Evolutionary conservation across 164 flowering plant genomes (phyloP), one percentile per base, ranked within the genome.

Genomic region (Berberis thunbergii): DNA sequence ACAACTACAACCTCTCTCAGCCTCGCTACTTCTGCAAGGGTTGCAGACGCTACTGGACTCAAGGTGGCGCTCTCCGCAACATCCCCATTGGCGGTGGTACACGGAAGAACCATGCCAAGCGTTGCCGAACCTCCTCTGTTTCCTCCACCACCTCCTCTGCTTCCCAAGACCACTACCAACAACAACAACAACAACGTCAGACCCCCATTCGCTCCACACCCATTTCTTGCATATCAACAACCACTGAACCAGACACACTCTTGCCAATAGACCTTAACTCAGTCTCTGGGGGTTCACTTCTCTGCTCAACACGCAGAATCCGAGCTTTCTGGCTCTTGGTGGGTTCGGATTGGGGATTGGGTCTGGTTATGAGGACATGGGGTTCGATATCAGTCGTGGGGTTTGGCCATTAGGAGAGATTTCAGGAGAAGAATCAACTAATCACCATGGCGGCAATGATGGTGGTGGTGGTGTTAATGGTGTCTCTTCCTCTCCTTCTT

Each of bases 11-110:
- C 74, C 81, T 80, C 69, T 81, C 87, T 0, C 93, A 86, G 79
- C 92, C 92, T 2, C 86, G 92, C 39, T 86, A 86, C 73, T 86
- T 79, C 83, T 86, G 91, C 76, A 84, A 84, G 66, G 44, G 82
- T 43, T 86, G 91, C 73, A 83, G 87, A 49, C 88, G 91, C 10
- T 86, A 86, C 79, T 86, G 91, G 91, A 86, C 91, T 43, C 88
- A 81, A 57, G 91, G 91, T 45, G 91, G 91, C 13, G 76, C 88
- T 39, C 84, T 86, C 61, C 77, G 92, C 0, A 86, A 86, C 73
- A 80, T 84, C 52, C 92, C 92, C 4, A 75, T 84, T 39, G 92
- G 92, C 59, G 92, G 92, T 46, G 87, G 84, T 6, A 68, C 66
- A 60, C 81, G 92, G 48, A 82, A 79, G 74, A 74, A 72, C 66